These are phyloP conservation scores for Boletus semigastroideus DNA, from an alignment of 1,284 basidiomycete species.

Conservation along the genomic window DNA sequence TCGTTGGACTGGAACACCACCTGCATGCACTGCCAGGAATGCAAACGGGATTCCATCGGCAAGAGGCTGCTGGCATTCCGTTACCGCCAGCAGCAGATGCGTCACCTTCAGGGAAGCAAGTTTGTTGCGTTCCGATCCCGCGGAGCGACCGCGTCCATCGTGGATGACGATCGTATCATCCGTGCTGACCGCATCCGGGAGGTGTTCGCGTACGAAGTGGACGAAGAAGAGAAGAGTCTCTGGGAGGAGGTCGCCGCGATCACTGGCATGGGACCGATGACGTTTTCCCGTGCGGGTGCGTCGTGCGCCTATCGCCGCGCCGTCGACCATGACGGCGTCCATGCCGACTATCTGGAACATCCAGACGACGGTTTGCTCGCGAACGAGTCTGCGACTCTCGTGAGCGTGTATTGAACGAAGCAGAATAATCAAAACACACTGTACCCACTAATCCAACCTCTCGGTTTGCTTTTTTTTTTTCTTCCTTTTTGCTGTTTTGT, in stretches of 20 bases:
- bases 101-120: constrained; percentile 8
- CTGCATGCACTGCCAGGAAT: constrained; percentile 30
- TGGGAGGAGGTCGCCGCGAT: constrained; percentile 31
- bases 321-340: constrained; percentile 12
- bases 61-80: constrained; percentile 25
- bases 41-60: constrained; percentile 26
- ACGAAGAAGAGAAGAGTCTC: constrained; percentile 30
- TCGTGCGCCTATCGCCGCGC: constrained; percentile 10
- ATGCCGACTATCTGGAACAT: constrained; percentile 14
- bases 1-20: constrained; percentile 17
- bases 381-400: constrained; percentile 16
- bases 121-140: neutral
- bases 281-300: constrained; percentile 17
- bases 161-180: constrained; percentile 9
- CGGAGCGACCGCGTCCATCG: neutral
- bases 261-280: constrained; percentile 13
- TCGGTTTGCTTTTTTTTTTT: neutral
- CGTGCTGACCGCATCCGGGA: constrained; percentile 14
- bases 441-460: constrained; percentile 3
- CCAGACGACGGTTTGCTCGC: constrained; percentile 18
- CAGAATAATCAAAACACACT: neutral
- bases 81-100: constrained; percentile 14
- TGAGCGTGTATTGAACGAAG: constrained; percentile 23
- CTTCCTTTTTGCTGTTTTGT: neutral
- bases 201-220: constrained; percentile 18